Percentiles rank a stretch among this genome's conserved stretches.
Evolutionary conservation across 371 early-diverging fungal species (phyloP).

Genomic region (Syncephalis plumigaleata): DNA sequence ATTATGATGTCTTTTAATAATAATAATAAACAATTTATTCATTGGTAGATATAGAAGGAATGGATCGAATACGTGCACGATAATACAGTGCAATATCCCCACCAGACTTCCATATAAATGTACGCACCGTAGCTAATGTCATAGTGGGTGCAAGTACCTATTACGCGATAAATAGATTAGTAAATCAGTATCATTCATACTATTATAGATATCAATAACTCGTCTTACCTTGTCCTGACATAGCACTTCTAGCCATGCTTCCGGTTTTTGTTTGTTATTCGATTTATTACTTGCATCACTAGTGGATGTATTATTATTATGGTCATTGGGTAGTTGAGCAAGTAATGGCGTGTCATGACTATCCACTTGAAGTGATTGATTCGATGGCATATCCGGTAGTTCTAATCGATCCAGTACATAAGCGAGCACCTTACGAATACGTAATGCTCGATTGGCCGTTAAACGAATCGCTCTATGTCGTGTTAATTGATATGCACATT

Average conservation of each 20-base stretch:
- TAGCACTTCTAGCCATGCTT: slow-evolving; percentile 46
- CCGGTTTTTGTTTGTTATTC: slow-evolving; percentile 14
- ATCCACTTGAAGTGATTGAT: slow-evolving; percentile 5
- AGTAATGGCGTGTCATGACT: neutral
- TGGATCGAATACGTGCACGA: slow-evolving; percentile 16
- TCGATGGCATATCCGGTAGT: slow-evolving; percentile 6
- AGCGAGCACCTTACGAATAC: slow-evolving; percentile 62
- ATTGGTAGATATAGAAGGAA: neutral
- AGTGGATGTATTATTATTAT: neutral
- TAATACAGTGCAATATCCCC: slow-evolving; percentile 60
- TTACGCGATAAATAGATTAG: too few relatives aligned
- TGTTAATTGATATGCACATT: too few relatives aligned
- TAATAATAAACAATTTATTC: too few relatives aligned
- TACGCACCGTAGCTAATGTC: slow-evolving; percentile 70
- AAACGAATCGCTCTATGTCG: slow-evolving; percentile 50
- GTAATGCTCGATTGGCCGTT: slow-evolving; percentile 68
- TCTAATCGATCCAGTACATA: slow-evolving; percentile 66
- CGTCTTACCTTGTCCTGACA: slow-evolving; percentile 55
- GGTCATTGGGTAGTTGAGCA: neutral
- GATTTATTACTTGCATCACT: slow-evolving; percentile 1
- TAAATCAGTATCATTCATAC: too few relatives aligned
- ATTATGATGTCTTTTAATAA: too few relatives aligned
- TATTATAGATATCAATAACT: too few relatives aligned
- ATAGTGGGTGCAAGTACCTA: slow-evolving; percentile 37
- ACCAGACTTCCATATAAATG: slow-evolving; percentile 65